Base-by-base conservation (phyloP, 768 basidiomycete genomes). In the Lactifluus echinatus region DNA sequence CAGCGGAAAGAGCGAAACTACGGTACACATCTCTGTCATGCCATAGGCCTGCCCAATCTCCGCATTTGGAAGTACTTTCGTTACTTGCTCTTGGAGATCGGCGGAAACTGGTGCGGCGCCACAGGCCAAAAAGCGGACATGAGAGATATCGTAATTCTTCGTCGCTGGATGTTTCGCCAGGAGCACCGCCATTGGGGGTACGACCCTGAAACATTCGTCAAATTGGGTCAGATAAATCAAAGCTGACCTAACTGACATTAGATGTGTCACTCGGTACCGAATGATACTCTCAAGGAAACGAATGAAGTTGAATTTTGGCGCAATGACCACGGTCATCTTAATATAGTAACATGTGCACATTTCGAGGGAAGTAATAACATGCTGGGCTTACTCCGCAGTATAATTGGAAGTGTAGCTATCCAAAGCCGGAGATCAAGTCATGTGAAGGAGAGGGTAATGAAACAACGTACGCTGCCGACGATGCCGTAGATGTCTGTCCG, bases 21-120 rank as follows among this genome's bases (percentile, higher is more conserved):
- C 74, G 0, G 81, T 80, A 51, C 75, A 73, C 1, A 80, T 77
- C 66, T 88, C 87, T 0, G 87, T 87, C 81, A 84, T 79, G 14
- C 86, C 83, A 53, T 81, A 83, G 4, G 75, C 78, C 66, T 84
- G 83, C 4, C 82, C 82, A 40, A 84, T 76, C 43, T 77, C 73
- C 1, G 79, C 78, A 47, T 77, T 67, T 0, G 81, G 82, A 50
- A 84, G 69, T 42, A 81, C 68, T 28, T 72, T 68, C 42, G 76
- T 73, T 12, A 85, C 68, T 53, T 77, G 71, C 37, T 74, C 64
- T 52, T 63, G 64, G 7, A 72, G 53, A 52, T 70, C 69, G 12
- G 63, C 63, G 3, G 70, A 68, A 21, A 73, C 21, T 0, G 72
- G 72, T 2, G 72, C 71, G 0, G 70, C 72, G 0, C 66, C 73